Conservation (phyloP, 495 filamentous ascomycete genomes). For the Eremomyces bilateralis region DNA sequence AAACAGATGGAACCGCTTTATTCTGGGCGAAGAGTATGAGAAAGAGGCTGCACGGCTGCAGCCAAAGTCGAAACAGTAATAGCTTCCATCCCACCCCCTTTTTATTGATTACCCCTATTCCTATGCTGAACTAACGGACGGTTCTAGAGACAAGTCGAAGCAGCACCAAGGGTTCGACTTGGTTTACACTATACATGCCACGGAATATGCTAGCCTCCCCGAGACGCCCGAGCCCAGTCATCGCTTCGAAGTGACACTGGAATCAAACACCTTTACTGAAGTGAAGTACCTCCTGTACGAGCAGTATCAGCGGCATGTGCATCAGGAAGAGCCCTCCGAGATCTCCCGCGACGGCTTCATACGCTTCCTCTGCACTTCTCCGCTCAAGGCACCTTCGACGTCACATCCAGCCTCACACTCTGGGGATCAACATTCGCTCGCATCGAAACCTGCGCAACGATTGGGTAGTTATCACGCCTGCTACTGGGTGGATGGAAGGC, state of each 20-base stretch:
- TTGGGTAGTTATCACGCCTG: constrained; percentile 90
- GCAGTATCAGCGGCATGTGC: constrained; percentile 69
- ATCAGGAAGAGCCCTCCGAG: constrained; percentile 45
- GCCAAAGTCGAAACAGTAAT: constrained; percentile 56
- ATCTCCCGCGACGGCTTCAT: constrained; percentile 51
- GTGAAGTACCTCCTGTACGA: constrained; percentile 71
- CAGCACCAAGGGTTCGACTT: constrained; percentile 59
- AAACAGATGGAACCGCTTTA: constrained; percentile 73
- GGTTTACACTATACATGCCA: constrained; percentile 45
- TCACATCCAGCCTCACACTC: background rate
- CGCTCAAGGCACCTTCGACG: constrained; percentile 22
- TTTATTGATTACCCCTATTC: background rate
- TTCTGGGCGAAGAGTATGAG: constrained; percentile 60
- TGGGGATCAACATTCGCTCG: background rate
- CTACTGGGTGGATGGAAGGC: constrained; percentile 71
- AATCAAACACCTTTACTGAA: constrained; percentile 58
- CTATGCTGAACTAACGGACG: background rate
- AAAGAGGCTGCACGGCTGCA: constrained; percentile 48
- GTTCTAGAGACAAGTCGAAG: constrained; percentile 43
- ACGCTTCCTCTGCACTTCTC: constrained; percentile 67
- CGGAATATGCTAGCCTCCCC: constrained; percentile 34
- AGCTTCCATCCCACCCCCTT: background rate
- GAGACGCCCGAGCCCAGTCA: constrained; percentile 48
- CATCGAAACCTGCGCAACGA: constrained; percentile 26
- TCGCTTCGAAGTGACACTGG: constrained; percentile 56